Base-by-base conservation (phyloP, 257 asterid species). In the Penstemon newberryi region DNA sequence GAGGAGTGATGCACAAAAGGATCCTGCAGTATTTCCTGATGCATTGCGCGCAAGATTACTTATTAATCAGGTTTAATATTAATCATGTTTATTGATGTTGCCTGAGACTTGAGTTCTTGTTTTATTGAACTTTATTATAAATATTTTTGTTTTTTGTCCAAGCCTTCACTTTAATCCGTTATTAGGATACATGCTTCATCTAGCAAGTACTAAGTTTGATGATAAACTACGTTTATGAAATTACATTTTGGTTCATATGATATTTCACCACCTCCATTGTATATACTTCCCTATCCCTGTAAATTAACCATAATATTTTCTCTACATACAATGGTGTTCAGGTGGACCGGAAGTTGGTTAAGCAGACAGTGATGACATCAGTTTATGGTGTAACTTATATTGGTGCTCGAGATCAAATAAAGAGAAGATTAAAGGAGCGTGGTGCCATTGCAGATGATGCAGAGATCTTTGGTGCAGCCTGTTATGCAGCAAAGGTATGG, bases 311-410 rank as follows among this genome's bases (percentile, higher is more conserved):
- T 60, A 43, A 61, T 18, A 11, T 70, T 60, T 36, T 62, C 43
- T 70, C 54, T 69, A 60, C 60, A 33, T 68, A 47, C 55, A 42
- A 65, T 65, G 75, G 49, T 79, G 49, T 76, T 70, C 75, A 93
- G 99, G 97, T 93, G 76, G 99, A 93, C 73, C 78, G 99, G 75
- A 90, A 93, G 84, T 73, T 93, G 87, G 99, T 93, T 76, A 93
- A 93, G 88, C 97, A 93, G 81, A 90, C 99, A 1, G 99, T 93
- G 69, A 93, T 93, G 99, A 93, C 99, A 77, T 93, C 99, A 65
- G 99, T 93, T 58, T 93, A 93, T 81, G 99, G 99, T 57, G 99
- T 93, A 71, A 93, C 99, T n/a, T 90, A 85, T 71, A 78, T 87
- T 79, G 99, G 99, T 66, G 99, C 99, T 57, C 92, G 99, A 63